Evolutionary conservation across 305 asterid genomes (phyloP).

Genomic region (Fraxinus greggii): DNA sequence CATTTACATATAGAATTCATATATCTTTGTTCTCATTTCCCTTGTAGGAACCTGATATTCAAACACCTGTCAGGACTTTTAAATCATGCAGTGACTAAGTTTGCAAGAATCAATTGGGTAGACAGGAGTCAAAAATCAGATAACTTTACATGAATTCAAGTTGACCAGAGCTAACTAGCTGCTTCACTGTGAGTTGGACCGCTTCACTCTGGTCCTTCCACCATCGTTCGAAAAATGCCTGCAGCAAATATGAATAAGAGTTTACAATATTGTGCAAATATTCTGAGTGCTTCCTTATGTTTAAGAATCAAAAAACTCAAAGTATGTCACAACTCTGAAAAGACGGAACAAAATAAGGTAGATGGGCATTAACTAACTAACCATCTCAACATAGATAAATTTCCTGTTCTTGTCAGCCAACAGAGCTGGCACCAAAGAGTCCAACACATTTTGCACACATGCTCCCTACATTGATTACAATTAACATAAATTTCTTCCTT

Average conservation of each 20-base stretch:
- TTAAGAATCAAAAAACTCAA: not conserved
- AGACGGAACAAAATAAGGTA: not conserved
- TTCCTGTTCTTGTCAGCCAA: conserved; percentile 77
- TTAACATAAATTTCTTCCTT: not conserved
- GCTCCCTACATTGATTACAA: conserved; percentile 60
- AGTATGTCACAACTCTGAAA: not conserved
- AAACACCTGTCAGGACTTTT: not conserved
- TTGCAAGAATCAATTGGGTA: not conserved
- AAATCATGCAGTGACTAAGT: not conserved
- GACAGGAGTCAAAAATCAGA: not conserved
- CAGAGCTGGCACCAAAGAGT: conserved; percentile 78
- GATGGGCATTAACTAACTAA: conserved; percentile 31
- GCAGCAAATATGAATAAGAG: conserved; percentile 14
- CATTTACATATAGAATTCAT: not conserved
- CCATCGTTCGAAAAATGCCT: conserved; percentile 91
- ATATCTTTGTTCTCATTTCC: not conserved
- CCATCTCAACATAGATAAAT: conserved; percentile 91
- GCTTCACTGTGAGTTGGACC: conserved; percentile 57
- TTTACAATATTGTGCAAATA: not conserved
- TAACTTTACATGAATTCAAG: conserved; percentile 68
- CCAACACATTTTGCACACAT: conserved; percentile 92
- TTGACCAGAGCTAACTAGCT: conserved; percentile 72
- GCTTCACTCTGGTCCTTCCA: conserved; percentile 73
- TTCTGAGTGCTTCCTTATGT: not conserved
- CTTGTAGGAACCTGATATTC: not conserved